Conservation (phyloP, 139 green algal species). For the Chlamydomonas sp. region DNA sequence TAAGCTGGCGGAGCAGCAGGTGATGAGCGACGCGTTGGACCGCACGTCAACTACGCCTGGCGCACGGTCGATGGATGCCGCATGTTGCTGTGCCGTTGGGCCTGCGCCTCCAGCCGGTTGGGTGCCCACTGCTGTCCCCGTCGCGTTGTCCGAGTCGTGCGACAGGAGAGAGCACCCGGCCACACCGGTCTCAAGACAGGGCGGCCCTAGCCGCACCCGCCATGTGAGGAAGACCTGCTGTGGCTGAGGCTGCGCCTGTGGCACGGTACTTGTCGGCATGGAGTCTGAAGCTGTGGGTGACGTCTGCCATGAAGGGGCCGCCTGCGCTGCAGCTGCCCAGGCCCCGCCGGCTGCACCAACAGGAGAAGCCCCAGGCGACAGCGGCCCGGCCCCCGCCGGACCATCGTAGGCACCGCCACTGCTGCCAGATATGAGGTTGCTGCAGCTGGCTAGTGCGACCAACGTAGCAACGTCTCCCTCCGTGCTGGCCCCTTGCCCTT, state of each 20-base stretch:
- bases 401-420: not conserved
- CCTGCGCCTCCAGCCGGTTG: too few relatives aligned
- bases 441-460: not conserved
- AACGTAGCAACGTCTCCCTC: too few relatives aligned
- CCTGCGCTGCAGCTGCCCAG: not conserved
- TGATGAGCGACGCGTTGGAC: not conserved
- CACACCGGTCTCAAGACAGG: not conserved
- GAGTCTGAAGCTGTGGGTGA: too few relatives aligned
- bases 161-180: not conserved
- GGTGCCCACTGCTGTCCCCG: too few relatives aligned
- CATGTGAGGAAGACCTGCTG: slow-evolving; percentile 27
- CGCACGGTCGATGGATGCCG: too few relatives aligned
- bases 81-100: too few relatives aligned
- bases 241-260: not conserved
- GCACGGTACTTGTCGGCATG: too few relatives aligned
- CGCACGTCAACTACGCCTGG: not conserved
- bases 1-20: slow-evolving; percentile 22
- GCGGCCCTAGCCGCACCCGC: not conserved
- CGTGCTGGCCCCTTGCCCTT: too few relatives aligned
- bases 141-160: not conserved
- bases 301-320: too few relatives aligned
- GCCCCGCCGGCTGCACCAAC: not conserved
- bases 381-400: not conserved
- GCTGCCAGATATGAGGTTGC: too few relatives aligned
- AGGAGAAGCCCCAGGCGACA: not conserved